Base-by-base conservation (phyloP, 768 basidiomycete species). In the Serendipita vermifera region DNA sequence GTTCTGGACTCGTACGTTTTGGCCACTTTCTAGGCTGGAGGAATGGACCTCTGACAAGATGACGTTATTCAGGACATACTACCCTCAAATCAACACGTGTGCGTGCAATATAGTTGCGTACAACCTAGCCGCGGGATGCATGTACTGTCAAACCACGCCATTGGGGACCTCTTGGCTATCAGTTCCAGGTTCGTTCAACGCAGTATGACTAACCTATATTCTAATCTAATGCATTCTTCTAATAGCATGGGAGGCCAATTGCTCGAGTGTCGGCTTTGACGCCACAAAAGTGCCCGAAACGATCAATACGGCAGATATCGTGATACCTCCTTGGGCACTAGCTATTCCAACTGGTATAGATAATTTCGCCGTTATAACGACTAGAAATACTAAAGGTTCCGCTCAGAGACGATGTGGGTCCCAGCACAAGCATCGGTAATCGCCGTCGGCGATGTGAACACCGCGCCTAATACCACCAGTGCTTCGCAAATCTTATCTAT, bases 91-190 rank as follows among this genome's bases (percentile, higher is more conserved):
- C 22, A 51, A 51, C 27, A 7, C 22, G 5, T 51, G 46, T 26
- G 46, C 24, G 22, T 51, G 46, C 46, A 51, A 51, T n/a, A n/a
- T 51, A 31, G 22, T 51, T 29, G 46, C 46, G 5, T 51, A 51
- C 27, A 51, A 51, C 24, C 46, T 51, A 15, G 15, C n/a, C n/a
- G 46, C 46, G n/a, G 46, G 22, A 22, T 51, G 46, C 17, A 31
- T 22, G 24, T 51, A 31, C 24, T 51, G 46, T 27, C 46, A 51
- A n/a, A 51, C n/a, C 17, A 29, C 20, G n/a, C 26, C 32, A n/a
- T 31, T 27, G 17, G 27, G 9, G 24, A 22, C 46, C n/a, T 51
- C 24, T 22, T 51, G 46, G 46, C 46, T 51, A 22, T 27, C 46
- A 9, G 22, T 51, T 31, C n/a, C n/a, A n/a, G n/a, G 46, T 27